A percentile compares a stretch with the other conserved stretches of the same genome.
Evolutionary conservation across 495 filamentous ascomycete species (phyloP).

Genomic region (Aspergillus biplanus): DNA sequence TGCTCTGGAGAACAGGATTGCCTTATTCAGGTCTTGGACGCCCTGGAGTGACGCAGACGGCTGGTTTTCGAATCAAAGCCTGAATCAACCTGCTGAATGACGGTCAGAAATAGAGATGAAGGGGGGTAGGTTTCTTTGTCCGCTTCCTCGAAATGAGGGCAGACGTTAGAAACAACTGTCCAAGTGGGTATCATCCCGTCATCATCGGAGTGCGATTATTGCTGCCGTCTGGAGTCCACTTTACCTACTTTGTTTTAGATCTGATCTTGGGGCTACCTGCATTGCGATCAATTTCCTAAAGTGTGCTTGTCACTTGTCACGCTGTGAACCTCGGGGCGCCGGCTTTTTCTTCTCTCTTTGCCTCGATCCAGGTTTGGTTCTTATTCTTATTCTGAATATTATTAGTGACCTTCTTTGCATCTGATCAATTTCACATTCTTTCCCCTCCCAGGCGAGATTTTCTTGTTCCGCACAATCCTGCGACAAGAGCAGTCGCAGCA

Average conservation of each 20-base stretch:
- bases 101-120: background rate
- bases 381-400: background rate
- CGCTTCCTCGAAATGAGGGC: background rate
- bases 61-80: conserved; percentile 8
- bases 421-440: background rate
- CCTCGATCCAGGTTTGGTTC: conserved; percentile 2
- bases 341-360: conserved; percentile 8
- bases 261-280: conserved; percentile 9
- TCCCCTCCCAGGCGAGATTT: background rate
- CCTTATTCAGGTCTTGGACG: conserved; percentile 1
- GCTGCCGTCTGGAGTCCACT: conserved; percentile 7
- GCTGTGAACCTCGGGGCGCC: conserved; percentile 11
- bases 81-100: background rate
- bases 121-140: background rate
- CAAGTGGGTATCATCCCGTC: background rate
- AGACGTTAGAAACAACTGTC: background rate
- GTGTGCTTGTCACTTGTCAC: conserved; percentile 6
- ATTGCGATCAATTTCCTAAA: conserved; percentile 14
- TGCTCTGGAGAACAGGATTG: conserved; percentile 11
- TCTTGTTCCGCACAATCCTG: conserved; percentile 1
- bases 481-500: background rate
- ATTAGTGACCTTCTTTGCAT: conserved; percentile 10
- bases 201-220: background rate
- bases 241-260: conserved; percentile 15
- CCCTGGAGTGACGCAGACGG: conserved; percentile 15